Conservation (phyloP, 1,284 basidiomycete genomes). For the Fistulinella staudtii region DNA sequence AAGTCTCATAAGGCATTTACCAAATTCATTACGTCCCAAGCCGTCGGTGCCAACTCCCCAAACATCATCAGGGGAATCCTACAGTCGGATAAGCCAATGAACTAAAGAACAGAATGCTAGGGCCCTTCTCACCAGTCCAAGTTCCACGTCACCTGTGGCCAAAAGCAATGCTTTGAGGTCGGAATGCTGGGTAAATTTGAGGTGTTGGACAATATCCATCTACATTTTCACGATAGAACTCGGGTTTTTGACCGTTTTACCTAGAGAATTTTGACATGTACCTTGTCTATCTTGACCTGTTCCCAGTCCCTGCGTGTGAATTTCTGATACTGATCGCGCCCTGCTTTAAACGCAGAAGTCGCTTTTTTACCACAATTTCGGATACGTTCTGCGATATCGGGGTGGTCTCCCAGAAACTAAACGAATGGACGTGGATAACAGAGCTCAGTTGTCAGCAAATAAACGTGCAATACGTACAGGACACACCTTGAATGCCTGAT, state of each 20-base stretch:
- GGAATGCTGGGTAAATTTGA: conserved; percentile 62
- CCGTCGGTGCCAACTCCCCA: no score
- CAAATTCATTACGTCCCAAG: no score
- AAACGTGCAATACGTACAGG: background rate
- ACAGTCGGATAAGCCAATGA: no score
- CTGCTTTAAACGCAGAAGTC: conserved; percentile 61
- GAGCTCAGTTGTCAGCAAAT: background rate
- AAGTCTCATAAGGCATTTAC: no score
- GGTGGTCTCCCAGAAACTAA: conserved; percentile 54
- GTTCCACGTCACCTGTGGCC: no score
- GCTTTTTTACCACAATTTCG: conserved; percentile 56
- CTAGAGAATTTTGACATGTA: conserved; percentile 18
- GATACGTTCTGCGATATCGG: conserved; percentile 60
- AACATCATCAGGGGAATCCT: no score
- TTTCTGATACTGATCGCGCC: conserved; percentile 57
- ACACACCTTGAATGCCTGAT: conserved; percentile 63
- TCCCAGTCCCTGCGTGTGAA: conserved; percentile 60
- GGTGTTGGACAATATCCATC: conserved; percentile 59
- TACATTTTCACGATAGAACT: conserved; percentile 22
- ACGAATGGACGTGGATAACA: no score
- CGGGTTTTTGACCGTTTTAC: no score
- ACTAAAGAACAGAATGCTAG: no score
- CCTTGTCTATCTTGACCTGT: conserved; percentile 58
- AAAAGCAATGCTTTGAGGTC: conserved; percentile 52
- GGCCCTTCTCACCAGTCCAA: no score